Base-by-base conservation (phyloP, 768 basidiomycete genomes). In the Lentinula edodes region DNA sequence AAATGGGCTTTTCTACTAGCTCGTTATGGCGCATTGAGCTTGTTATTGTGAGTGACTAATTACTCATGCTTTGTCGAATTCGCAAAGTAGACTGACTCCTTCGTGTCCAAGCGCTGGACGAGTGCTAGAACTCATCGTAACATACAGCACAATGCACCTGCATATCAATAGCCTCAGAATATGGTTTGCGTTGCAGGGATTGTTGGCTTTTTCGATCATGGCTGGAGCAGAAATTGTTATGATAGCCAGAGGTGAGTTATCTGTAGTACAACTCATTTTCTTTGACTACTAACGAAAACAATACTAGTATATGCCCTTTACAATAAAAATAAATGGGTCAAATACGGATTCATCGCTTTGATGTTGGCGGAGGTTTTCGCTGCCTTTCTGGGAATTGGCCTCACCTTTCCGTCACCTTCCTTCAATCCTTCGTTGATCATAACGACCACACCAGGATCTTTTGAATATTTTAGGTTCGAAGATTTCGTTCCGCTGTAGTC, bases 1-100 rank as follows among this genome's bases (percentile, higher is more conserved):
- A 73, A 75, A 67, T 75, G 73, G 74, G 62, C 67, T 20, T 75
- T 69, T 58, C 54, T 73, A 16, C 68, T 71, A 50, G 58, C 71
- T 51, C 67, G 74, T 23, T 75, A 75, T 62, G 71, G 72, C 58
- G 52, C 69, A 9, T 54, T 73, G 18, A 61, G 51, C 16, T 57
- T 67, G 23, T 69, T 71, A 50, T 20, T 71, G 74, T 75, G 28
- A 63, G 71, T 57, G 12, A 9, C 35, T 2, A 13, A 10, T n/a
- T 34, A 28, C 15, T 41, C 7, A 18, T 6, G 38, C n/a, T 28
- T n/a, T 36, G 34, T 38, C 16, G 4, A 28, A 23, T 20, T 38
- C 8, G 2, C 18, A 16, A 4, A 48, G 9, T 48, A 6, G 8
- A 48, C 20, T 61, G 3, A 38, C 2, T 13, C 6, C 23, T 39